Conservation (phyloP, 1,139 yeast genomes). For the Yamadazyma triangularis region DNA sequence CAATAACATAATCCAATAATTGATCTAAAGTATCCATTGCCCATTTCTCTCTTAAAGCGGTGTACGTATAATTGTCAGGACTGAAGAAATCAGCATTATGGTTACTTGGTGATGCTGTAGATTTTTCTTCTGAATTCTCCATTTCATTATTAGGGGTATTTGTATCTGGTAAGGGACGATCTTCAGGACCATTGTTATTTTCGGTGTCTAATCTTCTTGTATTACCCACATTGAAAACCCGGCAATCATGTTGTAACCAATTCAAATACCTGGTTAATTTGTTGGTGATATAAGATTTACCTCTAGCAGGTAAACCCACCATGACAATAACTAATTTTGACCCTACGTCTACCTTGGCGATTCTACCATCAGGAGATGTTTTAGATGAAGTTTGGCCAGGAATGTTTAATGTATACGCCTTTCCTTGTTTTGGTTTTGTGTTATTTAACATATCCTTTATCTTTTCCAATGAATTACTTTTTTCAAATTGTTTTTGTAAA, state of each 20-base stretch:
- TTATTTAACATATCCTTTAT: slow-evolving; percentile 32
- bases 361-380: slow-evolving; percentile 77
- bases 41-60: slow-evolving; percentile 81
- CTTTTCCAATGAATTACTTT: slow-evolving; percentile 41
- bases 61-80: slow-evolving; percentile 68
- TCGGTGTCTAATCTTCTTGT: slow-evolving; percentile 73
- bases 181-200: slow-evolving; percentile 65
- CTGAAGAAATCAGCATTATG: slow-evolving; percentile 85
- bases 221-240: slow-evolving; percentile 91
- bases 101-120: slow-evolving; percentile 10
- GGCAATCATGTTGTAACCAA: slow-evolving; percentile 88
- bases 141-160: slow-evolving; percentile 33
- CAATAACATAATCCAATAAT: slow-evolving; percentile 71
- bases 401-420: slow-evolving; percentile 80
- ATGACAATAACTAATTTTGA: slow-evolving; percentile 86
- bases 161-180: slow-evolving; percentile 64
- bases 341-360: slow-evolving; percentile 68
- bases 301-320: slow-evolving; percentile 94
- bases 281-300: slow-evolving; percentile 88
- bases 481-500: slow-evolving; percentile 32
- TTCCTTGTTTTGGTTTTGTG: slow-evolving; percentile 39
- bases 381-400: slow-evolving; percentile 90
- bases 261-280: slow-evolving; percentile 82
- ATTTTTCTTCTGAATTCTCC: slow-evolving; percentile 8
- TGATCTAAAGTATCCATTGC: slow-evolving; percentile 92